Percentiles rank a stretch among this genome's conserved stretches.
Evolutionary conservation across 2,329 filamentous ascomycete species (phyloP).

Genomic region (Aspergillus sojae): DNA sequence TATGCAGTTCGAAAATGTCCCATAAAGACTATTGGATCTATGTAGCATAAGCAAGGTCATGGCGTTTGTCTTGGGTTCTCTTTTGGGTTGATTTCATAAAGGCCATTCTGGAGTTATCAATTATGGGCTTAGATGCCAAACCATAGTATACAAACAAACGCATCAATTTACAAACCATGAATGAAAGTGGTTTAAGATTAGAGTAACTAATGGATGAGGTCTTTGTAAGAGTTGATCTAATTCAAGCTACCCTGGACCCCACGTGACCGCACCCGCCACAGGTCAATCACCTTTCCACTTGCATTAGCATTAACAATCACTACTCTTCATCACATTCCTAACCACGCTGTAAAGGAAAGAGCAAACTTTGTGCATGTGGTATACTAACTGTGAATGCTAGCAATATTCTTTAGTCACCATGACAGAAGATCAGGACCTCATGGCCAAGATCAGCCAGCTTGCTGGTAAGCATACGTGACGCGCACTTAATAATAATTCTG

Average conservation of each 20-base stretch:
- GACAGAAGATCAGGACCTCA: conserved; percentile 59
- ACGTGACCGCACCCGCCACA: conserved; percentile 9
- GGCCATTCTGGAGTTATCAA: conserved; percentile 15
- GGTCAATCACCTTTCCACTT: background rate
- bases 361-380: background rate
- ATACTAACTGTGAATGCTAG: conserved; percentile 11
- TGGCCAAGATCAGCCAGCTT: conserved; percentile 59
- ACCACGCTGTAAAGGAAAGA: background rate
- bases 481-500: conserved; percentile 46
- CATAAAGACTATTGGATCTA: conserved; percentile 30
- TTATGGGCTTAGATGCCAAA: conserved; percentile 9
- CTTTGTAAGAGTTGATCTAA: background rate
- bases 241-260: background rate
- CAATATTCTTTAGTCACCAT: conserved; percentile 38
- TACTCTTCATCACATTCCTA: background rate
- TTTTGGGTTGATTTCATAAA: conserved; percentile 15
- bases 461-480: conserved; percentile 49
- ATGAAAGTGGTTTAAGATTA: background rate
- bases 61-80: conserved; percentile 22
- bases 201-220: background rate
- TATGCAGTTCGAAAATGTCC: conserved; percentile 80
- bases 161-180: background rate
- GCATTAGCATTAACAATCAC: background rate
- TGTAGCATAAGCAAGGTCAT: conserved; percentile 31
- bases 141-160: background rate